Evolutionary conservation across 2,329 filamentous ascomycete species (phyloP).

Genomic region (Aspergillus alliaceus): DNA sequence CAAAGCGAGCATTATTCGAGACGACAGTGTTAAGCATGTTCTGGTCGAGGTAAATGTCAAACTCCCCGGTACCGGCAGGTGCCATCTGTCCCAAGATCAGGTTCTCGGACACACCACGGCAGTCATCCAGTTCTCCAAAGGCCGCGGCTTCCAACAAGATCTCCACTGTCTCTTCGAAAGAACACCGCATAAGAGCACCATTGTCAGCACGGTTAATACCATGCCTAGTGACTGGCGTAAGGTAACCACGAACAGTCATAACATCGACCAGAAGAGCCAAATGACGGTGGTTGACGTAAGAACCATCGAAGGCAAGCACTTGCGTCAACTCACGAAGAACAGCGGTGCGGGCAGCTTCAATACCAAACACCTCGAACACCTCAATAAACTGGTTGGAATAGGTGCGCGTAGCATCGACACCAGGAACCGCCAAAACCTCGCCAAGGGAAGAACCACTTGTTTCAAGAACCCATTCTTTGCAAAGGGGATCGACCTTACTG

Average conservation of each 20-base stretch:
- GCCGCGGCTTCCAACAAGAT: slow-evolving; percentile 95
- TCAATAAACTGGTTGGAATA: slow-evolving; percentile 97
- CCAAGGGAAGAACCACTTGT: slow-evolving; percentile 87
- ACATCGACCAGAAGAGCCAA: slow-evolving; percentile 93
- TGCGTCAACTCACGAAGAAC: slow-evolving; percentile 85
- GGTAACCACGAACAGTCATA: slow-evolving; percentile 91
- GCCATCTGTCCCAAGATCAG: slow-evolving; percentile 97
- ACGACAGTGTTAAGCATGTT: slow-evolving; percentile 95
- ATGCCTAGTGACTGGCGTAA: slow-evolving; percentile 96
- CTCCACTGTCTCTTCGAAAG: slow-evolving; percentile 98
- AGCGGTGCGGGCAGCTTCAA: slow-evolving; percentile 86
- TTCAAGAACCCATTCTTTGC: slow-evolving; percentile 93
- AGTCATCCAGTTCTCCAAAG: slow-evolving; percentile 93
- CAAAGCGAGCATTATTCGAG: slow-evolving; percentile 84
- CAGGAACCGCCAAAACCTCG: slow-evolving; percentile 79
- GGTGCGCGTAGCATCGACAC: slow-evolving; percentile 81
- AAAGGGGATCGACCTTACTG: slow-evolving; percentile 70
- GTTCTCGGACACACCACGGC: slow-evolving; percentile 97
- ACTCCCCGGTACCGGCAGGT: slow-evolving; percentile 94
- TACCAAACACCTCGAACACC: slow-evolving; percentile 90
- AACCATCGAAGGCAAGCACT: slow-evolving; percentile 97
- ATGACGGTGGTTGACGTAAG: slow-evolving; percentile 98
- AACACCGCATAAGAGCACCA: slow-evolving; percentile 97
- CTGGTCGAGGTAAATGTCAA: slow-evolving; percentile 89
- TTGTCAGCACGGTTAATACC: slow-evolving; percentile 98